These are phyloP conservation scores for Citrullus mucosospermus DNA, from an alignment of 306 rosid species.

Conservation along the genomic window DNA sequence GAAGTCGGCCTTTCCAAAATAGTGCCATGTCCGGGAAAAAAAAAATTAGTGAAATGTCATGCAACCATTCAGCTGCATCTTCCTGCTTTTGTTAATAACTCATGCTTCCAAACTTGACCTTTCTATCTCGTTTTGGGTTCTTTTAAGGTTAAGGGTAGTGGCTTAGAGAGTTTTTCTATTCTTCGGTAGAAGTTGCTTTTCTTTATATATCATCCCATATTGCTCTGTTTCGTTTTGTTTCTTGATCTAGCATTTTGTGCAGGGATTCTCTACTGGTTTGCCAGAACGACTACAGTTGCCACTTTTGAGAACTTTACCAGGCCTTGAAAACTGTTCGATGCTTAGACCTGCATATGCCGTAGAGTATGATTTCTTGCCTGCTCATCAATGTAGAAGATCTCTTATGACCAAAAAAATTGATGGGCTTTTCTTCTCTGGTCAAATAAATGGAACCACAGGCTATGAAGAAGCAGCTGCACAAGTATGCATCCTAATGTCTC, in stretches of 20 bases:
- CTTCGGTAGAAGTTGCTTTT: background rate
- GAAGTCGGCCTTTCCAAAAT: background rate
- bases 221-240: background rate
- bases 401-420: constrained; percentile 89
- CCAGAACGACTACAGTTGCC: constrained; percentile 92
- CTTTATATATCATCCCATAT: background rate
- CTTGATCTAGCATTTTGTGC: constrained; percentile 7
- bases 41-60: too few species aligned
- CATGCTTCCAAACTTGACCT: too few species aligned
- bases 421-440: constrained; percentile 97
- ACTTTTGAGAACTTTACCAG: constrained; percentile 90
- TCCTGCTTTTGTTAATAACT: too few species aligned
- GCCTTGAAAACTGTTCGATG: constrained; percentile 94
- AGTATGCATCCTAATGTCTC: constrained; percentile 18
- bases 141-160: background rate
- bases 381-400: constrained; percentile 82
- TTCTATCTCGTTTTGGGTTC: background rate
- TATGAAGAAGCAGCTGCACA: constrained; percentile 99
- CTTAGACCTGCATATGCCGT: constrained; percentile 98
- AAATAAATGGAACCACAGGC: constrained; percentile 97
- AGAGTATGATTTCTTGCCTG: constrained; percentile 89
- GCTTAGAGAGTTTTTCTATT: background rate
- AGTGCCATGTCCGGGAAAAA: background rate
- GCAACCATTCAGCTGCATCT: too few species aligned
- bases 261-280: constrained; percentile 98